Evolutionary conservation across 176 grass and related monocot genomes (phyloP).

Genomic region (Typha latifolia): DNA sequence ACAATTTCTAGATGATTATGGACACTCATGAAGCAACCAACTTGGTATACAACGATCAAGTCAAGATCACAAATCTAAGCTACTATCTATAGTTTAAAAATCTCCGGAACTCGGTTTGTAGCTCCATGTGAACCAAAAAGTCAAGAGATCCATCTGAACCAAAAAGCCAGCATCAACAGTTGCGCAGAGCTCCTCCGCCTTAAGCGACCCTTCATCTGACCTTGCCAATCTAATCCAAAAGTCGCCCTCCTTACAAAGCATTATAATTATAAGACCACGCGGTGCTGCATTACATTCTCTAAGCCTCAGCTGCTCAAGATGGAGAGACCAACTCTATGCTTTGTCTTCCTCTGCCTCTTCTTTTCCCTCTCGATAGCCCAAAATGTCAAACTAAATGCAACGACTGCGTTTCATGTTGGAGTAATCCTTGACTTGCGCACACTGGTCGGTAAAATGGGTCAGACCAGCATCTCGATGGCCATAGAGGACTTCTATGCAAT

Average conservation of each 20-base stretch:
- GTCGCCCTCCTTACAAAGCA: neutral
- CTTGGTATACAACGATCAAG: too few relatives aligned
- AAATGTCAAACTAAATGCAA: neutral
- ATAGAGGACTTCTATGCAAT: constrained; percentile 44
- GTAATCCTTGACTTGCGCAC: constrained; percentile 40
- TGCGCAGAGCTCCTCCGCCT: neutral
- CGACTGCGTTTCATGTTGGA: constrained; percentile 20
- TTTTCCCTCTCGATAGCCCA: constrained; percentile 1
- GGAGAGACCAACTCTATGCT: neutral
- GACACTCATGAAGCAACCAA: too few relatives aligned
- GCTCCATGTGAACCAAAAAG: too few relatives aligned
- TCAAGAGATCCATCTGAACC: too few relatives aligned
- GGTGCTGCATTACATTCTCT: neutral
- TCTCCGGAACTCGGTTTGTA: too few relatives aligned
- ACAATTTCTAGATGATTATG: too few relatives aligned
- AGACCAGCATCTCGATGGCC: constrained; percentile 40
- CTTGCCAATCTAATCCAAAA: neutral
- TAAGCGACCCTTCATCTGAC: neutral
- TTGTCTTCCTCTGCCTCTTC: neutral
- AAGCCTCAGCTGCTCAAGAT: neutral
- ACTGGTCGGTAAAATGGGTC: constrained; percentile 27
- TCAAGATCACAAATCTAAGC: too few relatives aligned
- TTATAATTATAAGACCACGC: neutral
- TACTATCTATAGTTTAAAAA: too few relatives aligned
- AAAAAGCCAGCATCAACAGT: neutral